A percentile compares a stretch with the other conserved stretches of the same genome.
Evolutionary conservation across 2,329 filamentous ascomycete genomes (phyloP).

Genomic region (Penicillium sp.): DNA sequence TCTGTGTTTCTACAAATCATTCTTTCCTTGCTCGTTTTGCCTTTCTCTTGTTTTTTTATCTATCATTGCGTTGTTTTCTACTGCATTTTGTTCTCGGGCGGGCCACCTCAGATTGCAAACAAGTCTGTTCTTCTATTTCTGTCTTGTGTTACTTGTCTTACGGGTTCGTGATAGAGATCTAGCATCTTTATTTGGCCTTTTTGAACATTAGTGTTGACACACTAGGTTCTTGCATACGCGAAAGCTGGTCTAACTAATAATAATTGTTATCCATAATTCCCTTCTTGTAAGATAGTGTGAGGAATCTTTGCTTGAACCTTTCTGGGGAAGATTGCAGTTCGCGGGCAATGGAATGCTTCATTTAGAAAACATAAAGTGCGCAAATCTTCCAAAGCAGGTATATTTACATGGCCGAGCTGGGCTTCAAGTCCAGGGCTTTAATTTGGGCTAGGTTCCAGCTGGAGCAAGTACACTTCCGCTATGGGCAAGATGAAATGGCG

Average conservation of each 20-base stretch:
- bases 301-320: not conserved
- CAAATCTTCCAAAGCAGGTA: too few relatives aligned
- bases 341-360: too few relatives aligned
- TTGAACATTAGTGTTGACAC: constrained; percentile 3
- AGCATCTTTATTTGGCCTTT: not conserved
- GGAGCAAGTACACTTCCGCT: too few relatives aligned
- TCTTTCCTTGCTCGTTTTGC: not conserved
- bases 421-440: too few relatives aligned
- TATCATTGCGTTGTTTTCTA: not conserved
- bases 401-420: too few relatives aligned
- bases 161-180: not conserved
- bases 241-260: constrained; percentile 12
- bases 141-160: not conserved
- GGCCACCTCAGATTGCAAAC: constrained; percentile 2
- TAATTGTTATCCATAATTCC: not conserved
- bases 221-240: constrained; percentile 6
- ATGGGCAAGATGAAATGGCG: too few relatives aligned
- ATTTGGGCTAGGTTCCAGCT: too few relatives aligned
- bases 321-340: too few relatives aligned
- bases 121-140: not conserved
- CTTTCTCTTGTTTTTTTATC: not conserved
- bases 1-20: constrained; percentile 4
- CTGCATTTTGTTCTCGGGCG: not conserved
- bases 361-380: too few relatives aligned
- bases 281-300: too few relatives aligned